Evolutionary conservation across 306 rosid genomes (phyloP), one percentile per base, ranked within the genome.

Genomic region (Aeschynomene evenia): DNA sequence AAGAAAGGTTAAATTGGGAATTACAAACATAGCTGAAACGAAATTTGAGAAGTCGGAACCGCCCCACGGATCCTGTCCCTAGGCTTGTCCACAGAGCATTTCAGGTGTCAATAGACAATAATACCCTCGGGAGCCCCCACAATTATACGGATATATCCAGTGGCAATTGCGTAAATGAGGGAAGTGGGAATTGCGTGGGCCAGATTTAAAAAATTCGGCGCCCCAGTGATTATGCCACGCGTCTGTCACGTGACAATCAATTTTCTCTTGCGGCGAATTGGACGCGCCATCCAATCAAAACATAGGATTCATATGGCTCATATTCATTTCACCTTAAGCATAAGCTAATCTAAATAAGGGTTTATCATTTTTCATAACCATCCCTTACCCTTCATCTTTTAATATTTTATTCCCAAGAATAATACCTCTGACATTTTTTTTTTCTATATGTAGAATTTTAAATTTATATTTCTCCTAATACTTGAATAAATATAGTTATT

Each of bases 141-240:
- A 0, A 3, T 70, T 49, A 33, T 21, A 49, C 72, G 11, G 68
- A 70, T 64, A 33, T 51, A 29, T 45, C 71, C 42, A 9, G 4
- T 2, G 12, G 15, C 1, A 7, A 31, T 9, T 43, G 52, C 43
- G 37, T 45, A 68, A 66, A 65, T 49, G 18, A 6, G 22, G 10
- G 7, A 49, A 63, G 63, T 40, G 33, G 29, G 28, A 54, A 73
- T 22, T 66, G 34, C 55, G 56, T 67, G 74, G 80, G 80, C 55
- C 74, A 46, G 54, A 0, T 13, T 48, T 58, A 13, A 4, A 34
- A 75, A 75, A 75, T 75, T 75, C 79, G 74, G 74, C 79, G 74
- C 69, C 68, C 40, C 21, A 10, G 59, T n/a, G 12, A 29, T 5
- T n/a, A 43, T 56, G 56, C 42, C 73, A 74, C 42, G 60, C 33